Base-by-base conservation (phyloP, 2,329 filamentous ascomycete species). In the Beauveria varroae region DNA sequence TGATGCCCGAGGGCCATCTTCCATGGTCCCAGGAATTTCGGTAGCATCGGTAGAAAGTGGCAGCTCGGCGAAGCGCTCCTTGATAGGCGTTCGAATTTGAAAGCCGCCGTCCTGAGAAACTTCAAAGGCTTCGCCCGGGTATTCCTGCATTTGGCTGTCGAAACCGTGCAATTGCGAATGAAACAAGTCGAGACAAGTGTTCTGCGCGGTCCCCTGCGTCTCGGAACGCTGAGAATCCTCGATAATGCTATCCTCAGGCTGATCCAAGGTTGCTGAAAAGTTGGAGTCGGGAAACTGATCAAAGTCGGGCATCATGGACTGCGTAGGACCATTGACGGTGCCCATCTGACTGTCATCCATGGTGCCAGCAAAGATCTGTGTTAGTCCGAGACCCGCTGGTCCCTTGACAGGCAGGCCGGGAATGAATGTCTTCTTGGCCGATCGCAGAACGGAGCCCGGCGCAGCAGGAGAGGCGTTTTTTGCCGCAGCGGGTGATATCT, bases 361-460 rank as follows among this genome's bases (percentile, higher is more conserved):
- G 1, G 92, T 96, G 14, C 91, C 91, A 5, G 89, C 90, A 70
- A 96, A 97, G 64, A 95, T 93, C 68, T 96, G 93, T 0, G 91
- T 96, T 50, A 96, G 80, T 10, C 91, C 89, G 47, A 96, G 76
- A 3, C 85, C 86, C 41, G 84, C 85, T 24, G 84, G 79, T 0
- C 80, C 82, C 24, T 79, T 73, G 4, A 87, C 79, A 2, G 86
- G 83, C 22, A 91, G 75, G 1, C 86, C 87, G 3, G 88, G 88
- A 62, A 91, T 88, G 66, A 88, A 88, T 0, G 78, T 82, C 73
- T 89, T 89, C 63, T 82, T 86, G 2, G 86, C 86, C 4, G 86
- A 89, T 46, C 86, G 83, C n/a, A 88, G 71, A 2, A 88, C 84
- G 0, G 86, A 89, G 18, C 79, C 84, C 3, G 86, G 87, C 14